A percentile compares a stretch with the other conserved stretches of the same genome.
Conservation (phyloP, 108 stramenopile species). For the Nitzschia palea region DNA sequence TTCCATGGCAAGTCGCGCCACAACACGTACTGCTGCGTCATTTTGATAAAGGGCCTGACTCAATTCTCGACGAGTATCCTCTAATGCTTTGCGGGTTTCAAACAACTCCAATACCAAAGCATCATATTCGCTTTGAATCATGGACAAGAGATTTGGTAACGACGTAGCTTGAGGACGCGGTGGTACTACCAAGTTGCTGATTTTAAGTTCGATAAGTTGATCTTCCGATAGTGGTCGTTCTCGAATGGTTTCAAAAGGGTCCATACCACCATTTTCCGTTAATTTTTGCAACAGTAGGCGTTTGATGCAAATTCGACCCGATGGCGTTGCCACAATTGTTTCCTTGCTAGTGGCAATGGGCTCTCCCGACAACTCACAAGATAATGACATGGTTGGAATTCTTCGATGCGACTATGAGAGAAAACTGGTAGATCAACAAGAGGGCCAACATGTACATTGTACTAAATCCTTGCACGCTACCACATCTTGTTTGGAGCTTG, state of each 20-base stretch:
- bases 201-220: constrained; percentile 47
- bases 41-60: constrained; percentile 93
- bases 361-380: constrained; percentile 73
- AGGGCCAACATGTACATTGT: too few relatives aligned
- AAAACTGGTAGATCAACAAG: too few relatives aligned
- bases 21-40: constrained; percentile 93
- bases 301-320: constrained; percentile 73
- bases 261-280: constrained; percentile 72
- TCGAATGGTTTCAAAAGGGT: constrained; percentile 59
- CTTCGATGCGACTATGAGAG: too few relatives aligned
- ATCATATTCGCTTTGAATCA: constrained; percentile 89
- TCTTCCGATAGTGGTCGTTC: constrained; percentile 58
- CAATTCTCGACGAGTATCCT: constrained; percentile 87
- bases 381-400: constrained; percentile 34
- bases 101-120: constrained; percentile 85
- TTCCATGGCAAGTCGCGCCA: constrained; percentile 87
- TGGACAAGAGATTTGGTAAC: constrained; percentile 56
- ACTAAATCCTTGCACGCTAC: too few relatives aligned
- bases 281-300: constrained; percentile 68
- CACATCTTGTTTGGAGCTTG: too few relatives aligned
- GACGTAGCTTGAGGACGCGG: constrained; percentile 64
- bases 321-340: constrained; percentile 78
- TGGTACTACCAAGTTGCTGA: constrained; percentile 22
- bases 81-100: constrained; percentile 78
- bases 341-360: constrained; percentile 31